phyloP scores from a whole-genome alignment of 768 basidiomycete genomes.

The Amyloporia xantha region DNA sequence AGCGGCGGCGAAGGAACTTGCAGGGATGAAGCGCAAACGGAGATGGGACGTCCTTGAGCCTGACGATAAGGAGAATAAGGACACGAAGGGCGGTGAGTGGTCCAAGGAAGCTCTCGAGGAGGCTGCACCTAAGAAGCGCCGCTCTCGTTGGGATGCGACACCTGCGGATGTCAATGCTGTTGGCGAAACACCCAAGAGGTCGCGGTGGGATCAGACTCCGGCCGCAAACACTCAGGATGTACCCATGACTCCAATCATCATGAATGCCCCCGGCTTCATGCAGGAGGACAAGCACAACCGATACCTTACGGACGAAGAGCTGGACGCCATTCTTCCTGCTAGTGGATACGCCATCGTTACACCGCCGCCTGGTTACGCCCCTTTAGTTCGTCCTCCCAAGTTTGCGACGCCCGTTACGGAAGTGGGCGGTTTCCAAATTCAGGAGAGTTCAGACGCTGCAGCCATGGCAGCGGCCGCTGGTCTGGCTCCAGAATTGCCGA shows the following conservation, averaged over 20 bases:
- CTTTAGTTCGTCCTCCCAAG: conserved; percentile 55
- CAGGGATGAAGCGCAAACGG: conserved; percentile 64
- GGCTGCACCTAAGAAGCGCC: conserved; percentile 81
- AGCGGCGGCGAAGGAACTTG: conserved; percentile 64
- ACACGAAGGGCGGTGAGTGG: conserved; percentile 58
- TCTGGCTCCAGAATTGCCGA: conserved; percentile 87
- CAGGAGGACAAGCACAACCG: conserved; percentile 95
- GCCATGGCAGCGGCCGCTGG: conserved; percentile 87
- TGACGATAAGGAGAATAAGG: conserved; percentile 61
- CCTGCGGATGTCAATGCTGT: conserved; percentile 58
- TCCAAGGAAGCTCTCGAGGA: conserved; percentile 69
- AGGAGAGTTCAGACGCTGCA: conserved; percentile 89
- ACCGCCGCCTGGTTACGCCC: conserved; percentile 91
- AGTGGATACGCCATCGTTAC: conserved; percentile 88
- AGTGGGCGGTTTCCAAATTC: conserved; percentile 90
- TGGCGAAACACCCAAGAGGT: conserved; percentile 76
- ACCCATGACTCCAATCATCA: conserved; percentile 76
- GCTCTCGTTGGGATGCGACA: conserved; percentile 94
- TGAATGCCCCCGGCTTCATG: conserved; percentile 77
- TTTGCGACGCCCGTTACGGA: conserved; percentile 43
- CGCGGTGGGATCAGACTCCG: conserved; percentile 97
- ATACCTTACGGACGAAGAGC: conserved; percentile 93
- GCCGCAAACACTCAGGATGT: conserved; percentile 47
- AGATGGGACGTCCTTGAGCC: conserved; percentile 70
- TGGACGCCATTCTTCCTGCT: conserved; percentile 81